phyloP scores from a whole-genome alignment of 2,329 filamentous ascomycete species.

The Lachnellula hyalina region DNA sequence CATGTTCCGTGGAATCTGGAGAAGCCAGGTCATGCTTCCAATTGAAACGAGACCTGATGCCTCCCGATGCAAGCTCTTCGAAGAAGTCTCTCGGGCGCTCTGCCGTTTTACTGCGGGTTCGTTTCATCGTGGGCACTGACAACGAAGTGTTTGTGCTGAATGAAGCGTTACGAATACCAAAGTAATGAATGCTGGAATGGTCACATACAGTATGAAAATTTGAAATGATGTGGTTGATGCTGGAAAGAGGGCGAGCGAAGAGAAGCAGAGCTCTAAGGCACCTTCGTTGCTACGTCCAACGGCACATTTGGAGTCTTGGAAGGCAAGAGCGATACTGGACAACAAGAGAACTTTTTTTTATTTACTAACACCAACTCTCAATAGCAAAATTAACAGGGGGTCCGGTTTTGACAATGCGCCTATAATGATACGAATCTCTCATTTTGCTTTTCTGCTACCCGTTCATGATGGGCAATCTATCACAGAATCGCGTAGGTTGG shows the following conservation, averaged over 20 bases:
- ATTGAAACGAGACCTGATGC: not conserved
- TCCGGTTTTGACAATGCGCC: conserved; percentile 27
- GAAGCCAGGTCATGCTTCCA: conserved; percentile 12
- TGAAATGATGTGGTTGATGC: conserved; percentile 1
- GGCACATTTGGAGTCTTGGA: not conserved
- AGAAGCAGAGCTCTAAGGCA: not conserved
- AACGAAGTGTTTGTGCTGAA: not conserved
- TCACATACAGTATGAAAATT: not conserved
- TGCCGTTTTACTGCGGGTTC: conserved; percentile 13
- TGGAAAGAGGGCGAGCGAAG: not conserved
- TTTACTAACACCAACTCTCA: conserved; percentile 11
- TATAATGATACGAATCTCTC: conserved; percentile 29
- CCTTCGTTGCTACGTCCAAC: not conserved
- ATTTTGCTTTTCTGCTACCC: conserved; percentile 26
- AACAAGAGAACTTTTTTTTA: conserved; percentile 9
- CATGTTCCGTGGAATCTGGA: conserved; percentile 21
- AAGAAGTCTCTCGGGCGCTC: conserved; percentile 1
- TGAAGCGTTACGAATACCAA: not conserved
- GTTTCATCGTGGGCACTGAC: conserved; percentile 18
- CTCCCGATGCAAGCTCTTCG: not conserved
- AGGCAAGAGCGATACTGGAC: not conserved
- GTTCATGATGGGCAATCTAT: conserved; percentile 23
- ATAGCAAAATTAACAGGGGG: conserved; percentile 9
- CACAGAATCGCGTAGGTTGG: conserved; percentile 29
- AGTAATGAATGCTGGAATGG: conserved; percentile 4